Conservation (phyloP, 2,329 filamentous ascomycete species). For the Aspergillus sclerotialis region DNA sequence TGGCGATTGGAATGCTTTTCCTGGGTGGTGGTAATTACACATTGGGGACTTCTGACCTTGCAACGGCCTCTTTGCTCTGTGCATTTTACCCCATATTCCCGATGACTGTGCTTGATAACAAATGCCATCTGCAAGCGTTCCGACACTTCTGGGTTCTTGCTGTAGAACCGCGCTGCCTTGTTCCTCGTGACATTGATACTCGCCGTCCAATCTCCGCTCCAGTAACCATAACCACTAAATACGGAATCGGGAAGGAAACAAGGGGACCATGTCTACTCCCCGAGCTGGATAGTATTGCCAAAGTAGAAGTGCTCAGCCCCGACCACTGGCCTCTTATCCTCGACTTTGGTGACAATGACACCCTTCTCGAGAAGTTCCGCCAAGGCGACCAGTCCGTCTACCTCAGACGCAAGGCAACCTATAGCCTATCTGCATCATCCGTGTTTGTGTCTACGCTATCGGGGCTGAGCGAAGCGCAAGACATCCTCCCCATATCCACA, state of each 20-base stretch:
- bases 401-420: constrained; percentile 62
- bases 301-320: constrained; percentile 37
- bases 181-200: constrained; percentile 80
- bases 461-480: constrained; percentile 59
- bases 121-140: constrained; percentile 90
- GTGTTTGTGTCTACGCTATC: constrained; percentile 69
- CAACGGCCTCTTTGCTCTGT: constrained; percentile 76
- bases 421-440: constrained; percentile 52
- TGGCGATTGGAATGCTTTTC: constrained; percentile 86
- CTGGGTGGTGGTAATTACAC: constrained; percentile 88
- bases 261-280: constrained; percentile 53
- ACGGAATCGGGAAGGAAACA: constrained; percentile 28
- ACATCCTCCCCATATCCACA: constrained; percentile 27
- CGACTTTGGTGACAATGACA: constrained; percentile 60
- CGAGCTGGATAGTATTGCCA: constrained; percentile 31
- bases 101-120: constrained; percentile 82
- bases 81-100: constrained; percentile 95
- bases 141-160: constrained; percentile 96
- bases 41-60: constrained; percentile 79
- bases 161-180: constrained; percentile 78
- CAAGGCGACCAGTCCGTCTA: constrained; percentile 63
- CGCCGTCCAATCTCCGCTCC: constrained; percentile 70
- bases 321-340: constrained; percentile 77
- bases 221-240: constrained; percentile 56
- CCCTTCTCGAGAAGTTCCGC: constrained; percentile 58